Evolutionary conservation across 352 stramenopile species (phyloP).

Genomic region (Pythium aquatile): DNA sequence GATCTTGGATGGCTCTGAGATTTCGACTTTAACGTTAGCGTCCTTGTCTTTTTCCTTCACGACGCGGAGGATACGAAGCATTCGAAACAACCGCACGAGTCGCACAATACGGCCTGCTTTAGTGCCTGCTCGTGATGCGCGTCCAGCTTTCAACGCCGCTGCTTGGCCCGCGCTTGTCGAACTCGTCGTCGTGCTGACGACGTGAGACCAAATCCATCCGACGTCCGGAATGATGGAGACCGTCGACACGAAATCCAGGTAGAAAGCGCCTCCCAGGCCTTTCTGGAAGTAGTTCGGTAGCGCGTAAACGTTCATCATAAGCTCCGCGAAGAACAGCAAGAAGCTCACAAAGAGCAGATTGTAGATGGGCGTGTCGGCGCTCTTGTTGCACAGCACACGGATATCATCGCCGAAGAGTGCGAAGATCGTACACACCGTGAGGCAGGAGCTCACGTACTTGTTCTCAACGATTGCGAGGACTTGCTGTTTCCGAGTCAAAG

Average conservation of each 20-base stretch:
- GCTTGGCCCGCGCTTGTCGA: constrained; percentile 39
- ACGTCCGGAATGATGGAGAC: constrained; percentile 92
- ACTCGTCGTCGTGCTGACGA: constrained; percentile 39
- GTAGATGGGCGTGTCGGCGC: constrained; percentile 63
- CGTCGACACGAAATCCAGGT: constrained; percentile 93
- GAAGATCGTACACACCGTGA: constrained; percentile 83
- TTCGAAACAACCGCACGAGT: constrained; percentile 89
- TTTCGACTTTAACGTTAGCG: constrained; percentile 55
- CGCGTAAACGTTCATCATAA: constrained; percentile 66
- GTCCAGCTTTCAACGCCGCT: constrained; percentile 77
- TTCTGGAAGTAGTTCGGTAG: constrained; percentile 78
- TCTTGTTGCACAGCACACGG: constrained; percentile 67
- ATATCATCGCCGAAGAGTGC: constrained; percentile 88
- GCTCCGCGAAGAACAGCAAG: constrained; percentile 72
- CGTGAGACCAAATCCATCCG: constrained; percentile 74
- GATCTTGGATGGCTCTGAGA: constrained; percentile 91
- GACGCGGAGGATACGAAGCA: constrained; percentile 86
- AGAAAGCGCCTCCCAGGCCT: constrained; percentile 86
- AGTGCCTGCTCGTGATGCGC: constrained; percentile 81
- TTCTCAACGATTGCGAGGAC: constrained; percentile 64
- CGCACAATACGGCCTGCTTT: constrained; percentile 91
- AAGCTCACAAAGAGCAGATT: constrained; percentile 82
- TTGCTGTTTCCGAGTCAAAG: constrained; percentile 41
- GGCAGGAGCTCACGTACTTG: constrained; percentile 60
- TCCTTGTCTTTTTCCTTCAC: constrained; percentile 76